Evolutionary conservation across 2,329 filamentous ascomycete species (phyloP).

Genomic region (Penicillium sp.): DNA sequence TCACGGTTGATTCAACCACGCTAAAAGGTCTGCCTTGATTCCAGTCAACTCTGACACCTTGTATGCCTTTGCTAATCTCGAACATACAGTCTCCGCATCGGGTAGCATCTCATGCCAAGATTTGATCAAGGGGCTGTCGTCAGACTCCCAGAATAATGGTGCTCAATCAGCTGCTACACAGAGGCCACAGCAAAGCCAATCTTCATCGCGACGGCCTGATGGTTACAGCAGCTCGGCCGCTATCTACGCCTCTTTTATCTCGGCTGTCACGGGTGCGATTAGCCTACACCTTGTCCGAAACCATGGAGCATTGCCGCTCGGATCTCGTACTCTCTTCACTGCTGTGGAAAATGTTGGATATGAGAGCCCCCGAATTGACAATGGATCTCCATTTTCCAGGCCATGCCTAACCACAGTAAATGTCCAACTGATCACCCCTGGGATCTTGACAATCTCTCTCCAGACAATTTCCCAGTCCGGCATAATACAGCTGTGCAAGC

Average conservation of each 20-base stretch:
- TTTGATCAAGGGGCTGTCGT: slow-evolving; percentile 36
- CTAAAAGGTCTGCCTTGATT: slow-evolving; percentile 33
- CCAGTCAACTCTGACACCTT: no score
- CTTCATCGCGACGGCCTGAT: slow-evolving; percentile 24
- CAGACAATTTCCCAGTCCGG: slow-evolving; percentile 39
- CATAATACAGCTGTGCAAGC: slow-evolving; percentile 32
- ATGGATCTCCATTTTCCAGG: slow-evolving; percentile 24
- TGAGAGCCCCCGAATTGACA: slow-evolving; percentile 28
- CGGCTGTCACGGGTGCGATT: slow-evolving; percentile 38
- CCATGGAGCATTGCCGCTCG: slow-evolving; percentile 40
- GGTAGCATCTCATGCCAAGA: slow-evolving; percentile 36
- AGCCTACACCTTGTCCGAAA: slow-evolving; percentile 37
- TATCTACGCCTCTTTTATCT: slow-evolving; percentile 42
- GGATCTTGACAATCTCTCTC: slow-evolving; percentile 38
- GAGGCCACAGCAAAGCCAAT: slow-evolving; percentile 22
- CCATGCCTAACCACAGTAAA: slow-evolving; percentile 38
- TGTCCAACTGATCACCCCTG: slow-evolving; percentile 36
- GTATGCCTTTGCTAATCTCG: slow-evolving; percentile 8
- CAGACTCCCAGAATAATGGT: slow-evolving; percentile 27
- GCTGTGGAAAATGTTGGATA: slow-evolving; percentile 32
- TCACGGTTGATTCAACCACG: slow-evolving; percentile 31
- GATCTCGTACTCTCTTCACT: slow-evolving; percentile 42
- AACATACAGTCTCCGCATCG: slow-evolving; percentile 32
- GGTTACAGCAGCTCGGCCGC: slow-evolving; percentile 33
- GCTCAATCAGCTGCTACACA: slow-evolving; percentile 23